phyloP scores from a whole-genome alignment of 148 eudicot species.

The Rhododendron williamsianum region DNA sequence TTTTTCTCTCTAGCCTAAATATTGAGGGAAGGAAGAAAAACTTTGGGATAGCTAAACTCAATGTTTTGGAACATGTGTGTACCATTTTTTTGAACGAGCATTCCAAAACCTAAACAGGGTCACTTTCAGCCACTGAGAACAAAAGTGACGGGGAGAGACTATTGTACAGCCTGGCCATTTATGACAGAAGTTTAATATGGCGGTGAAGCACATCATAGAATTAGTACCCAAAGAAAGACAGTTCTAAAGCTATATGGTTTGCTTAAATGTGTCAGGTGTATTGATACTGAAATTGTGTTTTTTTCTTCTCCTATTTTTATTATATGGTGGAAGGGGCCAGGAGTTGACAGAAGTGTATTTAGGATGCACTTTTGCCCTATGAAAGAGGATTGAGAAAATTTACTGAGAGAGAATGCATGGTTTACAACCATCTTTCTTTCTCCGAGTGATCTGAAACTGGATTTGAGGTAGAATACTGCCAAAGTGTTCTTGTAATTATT shows the following conservation, averaged over 20 bases:
- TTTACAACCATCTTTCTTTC: not conserved
- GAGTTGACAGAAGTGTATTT: not conserved
- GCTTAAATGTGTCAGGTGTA: not conserved
- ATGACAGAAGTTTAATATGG: not conserved
- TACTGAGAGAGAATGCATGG: not conserved
- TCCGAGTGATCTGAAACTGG: not conserved
- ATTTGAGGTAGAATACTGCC: not conserved
- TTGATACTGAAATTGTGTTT: not conserved
- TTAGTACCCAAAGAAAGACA: not conserved
- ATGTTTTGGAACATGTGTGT: not conserved
- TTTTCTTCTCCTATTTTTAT: no score
- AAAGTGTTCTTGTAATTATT: not conserved
- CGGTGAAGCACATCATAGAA: not conserved
- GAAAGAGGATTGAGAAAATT: not conserved
- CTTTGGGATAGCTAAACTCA: not conserved
- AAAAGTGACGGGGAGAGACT: not conserved
- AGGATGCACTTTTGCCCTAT: not conserved
- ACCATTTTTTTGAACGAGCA: not conserved
- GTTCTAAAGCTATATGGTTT: not conserved
- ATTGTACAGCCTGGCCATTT: not conserved
- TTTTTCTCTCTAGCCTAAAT: not conserved
- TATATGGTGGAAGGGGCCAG: not conserved
- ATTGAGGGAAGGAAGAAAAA: not conserved
- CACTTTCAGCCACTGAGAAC: not conserved
- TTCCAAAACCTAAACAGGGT: not conserved